Conservation (phyloP, 192 early-diverging fungal species). For the Podochytrium sp. region DNA sequence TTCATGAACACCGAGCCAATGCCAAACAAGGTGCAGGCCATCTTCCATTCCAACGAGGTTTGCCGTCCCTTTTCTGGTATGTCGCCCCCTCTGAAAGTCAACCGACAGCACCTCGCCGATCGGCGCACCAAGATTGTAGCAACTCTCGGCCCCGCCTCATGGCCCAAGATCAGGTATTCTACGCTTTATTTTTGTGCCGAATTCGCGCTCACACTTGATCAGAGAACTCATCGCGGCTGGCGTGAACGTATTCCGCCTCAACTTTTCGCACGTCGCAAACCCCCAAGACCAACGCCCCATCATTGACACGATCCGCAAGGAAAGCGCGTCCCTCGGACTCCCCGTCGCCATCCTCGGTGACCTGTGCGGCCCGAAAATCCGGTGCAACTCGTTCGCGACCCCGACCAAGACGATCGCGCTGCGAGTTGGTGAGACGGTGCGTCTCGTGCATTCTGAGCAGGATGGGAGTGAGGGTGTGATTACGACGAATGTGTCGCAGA, state of each 20-base stretch:
- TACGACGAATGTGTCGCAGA: conserved; percentile 46
- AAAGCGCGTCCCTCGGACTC: conserved; percentile 40
- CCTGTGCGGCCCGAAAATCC: conserved; percentile 60
- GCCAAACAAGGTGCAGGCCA: too few species aligned
- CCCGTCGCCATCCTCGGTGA: conserved; percentile 60
- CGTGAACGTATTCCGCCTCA: conserved; percentile 57
- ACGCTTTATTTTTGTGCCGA: too few species aligned
- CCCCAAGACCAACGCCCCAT: conserved; percentile 50
- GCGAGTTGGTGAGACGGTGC: conserved; percentile 20
- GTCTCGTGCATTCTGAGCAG: conserved; percentile 40
- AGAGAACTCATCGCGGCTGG: conserved; percentile 52
- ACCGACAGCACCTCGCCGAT: conserved; percentile 17
- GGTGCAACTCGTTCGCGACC: conserved; percentile 58
- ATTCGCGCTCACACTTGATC: too few species aligned
- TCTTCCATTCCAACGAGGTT: conserved; percentile 20
- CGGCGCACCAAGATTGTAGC: conserved; percentile 48
- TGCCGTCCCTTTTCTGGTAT: neutral
- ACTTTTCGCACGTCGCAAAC: conserved; percentile 57
- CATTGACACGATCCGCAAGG: conserved; percentile 51
- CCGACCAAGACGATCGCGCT: conserved; percentile 49
- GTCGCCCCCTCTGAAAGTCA: neutral
- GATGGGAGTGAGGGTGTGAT: conserved; percentile 46
- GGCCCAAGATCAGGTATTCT: conserved; percentile 56
- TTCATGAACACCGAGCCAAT: too few species aligned
- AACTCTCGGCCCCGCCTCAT: conserved; percentile 59